Conservation (phyloP, 116 monocot species). For the Trichopus zeylanicus region DNA sequence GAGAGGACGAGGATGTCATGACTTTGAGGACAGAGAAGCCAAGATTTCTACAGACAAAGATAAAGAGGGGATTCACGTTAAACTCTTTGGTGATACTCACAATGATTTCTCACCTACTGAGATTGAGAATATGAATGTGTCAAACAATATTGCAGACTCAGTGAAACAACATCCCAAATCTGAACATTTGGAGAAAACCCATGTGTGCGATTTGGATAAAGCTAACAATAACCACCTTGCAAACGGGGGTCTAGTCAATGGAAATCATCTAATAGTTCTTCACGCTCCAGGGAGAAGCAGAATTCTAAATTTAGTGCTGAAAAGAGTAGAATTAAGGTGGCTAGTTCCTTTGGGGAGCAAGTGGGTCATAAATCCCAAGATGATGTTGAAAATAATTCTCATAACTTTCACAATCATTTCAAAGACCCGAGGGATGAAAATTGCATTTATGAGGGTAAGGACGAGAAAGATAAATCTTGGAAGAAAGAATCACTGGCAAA, state of each 20-base stretch:
- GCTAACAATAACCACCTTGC: constrained; percentile 6
- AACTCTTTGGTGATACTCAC: constrained; percentile 15
- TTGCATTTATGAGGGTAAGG: constrained; percentile 13
- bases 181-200: constrained; percentile 13
- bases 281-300: constrained; percentile 15
- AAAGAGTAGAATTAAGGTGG: constrained; percentile 20
- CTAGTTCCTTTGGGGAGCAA: constrained; percentile 7
- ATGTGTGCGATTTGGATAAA: constrained; percentile 16
- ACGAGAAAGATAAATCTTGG: constrained; percentile 10
- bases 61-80: constrained; percentile 17
- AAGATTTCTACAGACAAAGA: constrained; percentile 12
- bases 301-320: constrained; percentile 21
- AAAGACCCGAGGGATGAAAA: constrained; percentile 12
- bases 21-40: constrained; percentile 12
- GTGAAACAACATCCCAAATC: constrained; percentile 6
- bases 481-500: constrained; percentile 17
- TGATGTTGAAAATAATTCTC: constrained; percentile 12
- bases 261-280: constrained; percentile 30
- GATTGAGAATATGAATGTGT: constrained; percentile 14
- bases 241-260: constrained; percentile 12
- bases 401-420: constrained; percentile 8
- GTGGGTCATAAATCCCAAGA: constrained; percentile 7
- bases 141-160: constrained; percentile 4
- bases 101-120: constrained; percentile 22
- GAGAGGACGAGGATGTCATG: constrained; percentile 2